Base-by-base conservation (phyloP, 306 rosid genomes). In the Dicorynia guianensis region DNA sequence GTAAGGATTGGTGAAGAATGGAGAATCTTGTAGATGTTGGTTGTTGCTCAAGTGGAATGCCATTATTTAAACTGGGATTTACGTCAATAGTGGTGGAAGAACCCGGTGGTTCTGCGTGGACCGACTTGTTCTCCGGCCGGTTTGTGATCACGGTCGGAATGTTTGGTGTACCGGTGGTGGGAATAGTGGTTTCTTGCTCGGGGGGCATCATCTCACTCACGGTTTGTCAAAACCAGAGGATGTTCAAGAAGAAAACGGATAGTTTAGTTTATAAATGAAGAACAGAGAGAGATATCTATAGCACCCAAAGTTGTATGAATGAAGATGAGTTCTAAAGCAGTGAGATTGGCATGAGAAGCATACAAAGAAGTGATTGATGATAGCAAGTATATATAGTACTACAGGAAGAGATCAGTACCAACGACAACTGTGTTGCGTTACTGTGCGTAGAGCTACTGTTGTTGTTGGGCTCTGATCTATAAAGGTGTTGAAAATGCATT, bases 191-290 rank as follows among this genome's bases (percentile, higher is more conserved):
- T 75, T 83, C 85, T 76, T 89, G 94, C 59, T 77, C 88, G 36
- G 85, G 88, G 18, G 94, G 94, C 85, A 87, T 89, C 91, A 88
- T 88, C 58, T 74, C 52, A 11, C 9, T 19, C 67, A 61, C 50
- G 11, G 43, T 34, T 63, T 11, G 3, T 15, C 3, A 19, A 38
- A 64, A 6, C 19, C 54, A 25, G 53, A 17, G 9, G 54, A 63
- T 5, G 50, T 3, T 40, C 17, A 42, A 25, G 30, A 25, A 25
- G 30, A 25, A 25, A 25, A 25, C 2, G 30, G 30, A 25, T 25
- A 25, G 30, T 25, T 25, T 25, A 2, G 30, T 25, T 1, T 25
- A 65, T 20, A 55, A 57, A 40, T 5, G 7, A 39, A 17, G 5
- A 20, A 43, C 9, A 69, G 72, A 7, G 13, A 48, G 53, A 48